Percentiles rank a stretch among this genome's conserved stretches.
phyloP scores from a whole-genome alignment of 164 flowering plant genomes.

The Stephania yunnanensis region DNA sequence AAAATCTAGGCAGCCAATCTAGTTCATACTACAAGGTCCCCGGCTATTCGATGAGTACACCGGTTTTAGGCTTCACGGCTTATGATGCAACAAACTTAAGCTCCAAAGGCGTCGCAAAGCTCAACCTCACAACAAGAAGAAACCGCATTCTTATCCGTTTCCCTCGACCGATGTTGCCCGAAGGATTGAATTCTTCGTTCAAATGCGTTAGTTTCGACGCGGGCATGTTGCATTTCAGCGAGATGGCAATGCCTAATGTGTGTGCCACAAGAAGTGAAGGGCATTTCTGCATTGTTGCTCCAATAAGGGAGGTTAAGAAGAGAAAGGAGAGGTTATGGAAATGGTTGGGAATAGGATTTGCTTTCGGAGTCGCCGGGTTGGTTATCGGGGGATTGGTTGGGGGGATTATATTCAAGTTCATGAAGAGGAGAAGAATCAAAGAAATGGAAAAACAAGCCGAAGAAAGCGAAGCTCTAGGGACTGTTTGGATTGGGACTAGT shows the following conservation, averaged over 20 bases:
- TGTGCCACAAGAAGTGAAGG: constrained; percentile 37
- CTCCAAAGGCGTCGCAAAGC: constrained; percentile 7
- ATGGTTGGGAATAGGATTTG: constrained; percentile 37
- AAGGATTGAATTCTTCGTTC: constrained; percentile 8
- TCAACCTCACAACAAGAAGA: constrained; percentile 21
- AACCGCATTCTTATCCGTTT: constrained; percentile 35
- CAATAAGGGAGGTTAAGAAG: constrained; percentile 6
- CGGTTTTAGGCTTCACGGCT: constrained; percentile 47
- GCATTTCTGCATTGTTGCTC: constrained; percentile 40
- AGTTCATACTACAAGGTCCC: constrained; percentile 36
- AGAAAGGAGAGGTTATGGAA: constrained; percentile 25
- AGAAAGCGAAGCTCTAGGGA: constrained; percentile 43
- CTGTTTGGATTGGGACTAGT: constrained; percentile 45
- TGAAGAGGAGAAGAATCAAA: constrained; percentile 30
- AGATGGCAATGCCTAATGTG: constrained; percentile 17
- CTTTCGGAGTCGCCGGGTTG: constrained; percentile 34
- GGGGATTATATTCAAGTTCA: constrained; percentile 13
- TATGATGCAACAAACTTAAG: constrained; percentile 39
- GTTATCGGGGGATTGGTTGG: constrained; percentile 28
- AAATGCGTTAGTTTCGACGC: constrained; percentile 44
- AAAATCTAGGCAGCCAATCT: constrained; percentile 59
- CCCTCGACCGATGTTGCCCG: constrained; percentile 5
- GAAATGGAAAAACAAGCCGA: constrained; percentile 53
- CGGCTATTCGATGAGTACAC: constrained; percentile 37
- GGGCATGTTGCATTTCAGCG: constrained; percentile 30